phyloP scores from a whole-genome alignment of 2,329 filamentous ascomycete genomes.

The Paecilomyces fulvus region DNA sequence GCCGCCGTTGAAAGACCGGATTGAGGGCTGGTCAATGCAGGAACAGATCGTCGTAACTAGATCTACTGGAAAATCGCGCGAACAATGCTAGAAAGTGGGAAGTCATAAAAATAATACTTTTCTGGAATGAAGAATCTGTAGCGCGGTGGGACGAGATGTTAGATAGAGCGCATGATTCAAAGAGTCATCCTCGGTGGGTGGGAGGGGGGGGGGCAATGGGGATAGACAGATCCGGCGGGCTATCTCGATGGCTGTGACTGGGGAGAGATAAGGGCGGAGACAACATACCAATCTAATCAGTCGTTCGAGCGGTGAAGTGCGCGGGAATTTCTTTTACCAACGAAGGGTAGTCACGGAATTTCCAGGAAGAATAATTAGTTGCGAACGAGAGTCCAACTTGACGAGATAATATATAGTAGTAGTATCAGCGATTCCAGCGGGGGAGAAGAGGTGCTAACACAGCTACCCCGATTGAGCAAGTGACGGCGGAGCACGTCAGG shows the following conservation, averaged over 20 bases:
- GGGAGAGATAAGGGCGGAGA: conserved; percentile 1
- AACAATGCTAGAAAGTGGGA: neutral
- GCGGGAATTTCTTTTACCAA: neutral
- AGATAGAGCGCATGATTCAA: neutral
- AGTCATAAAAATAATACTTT: neutral
- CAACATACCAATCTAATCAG: neutral
- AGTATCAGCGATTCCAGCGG: neutral
- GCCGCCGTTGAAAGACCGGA: neutral
- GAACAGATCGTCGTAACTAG: neutral
- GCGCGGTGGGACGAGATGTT: neutral
- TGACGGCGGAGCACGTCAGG: neutral
- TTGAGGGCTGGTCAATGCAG: neutral
- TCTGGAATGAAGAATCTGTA: neutral
- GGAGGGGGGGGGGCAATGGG: neutral
- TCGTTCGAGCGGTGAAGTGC: neutral
- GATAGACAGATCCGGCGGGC: neutral
- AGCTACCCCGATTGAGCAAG: neutral
- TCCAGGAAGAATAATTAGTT: neutral
- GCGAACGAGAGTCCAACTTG: neutral
- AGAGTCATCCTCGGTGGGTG: neutral
- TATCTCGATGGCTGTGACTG: neutral
- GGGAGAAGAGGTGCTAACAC: neutral
- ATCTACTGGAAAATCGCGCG: neutral
- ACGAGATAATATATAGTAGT: neutral
- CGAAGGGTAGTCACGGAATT: neutral